Evolutionary conservation across 768 basidiomycete species (phyloP).

Genomic region (Gyrodon lividus): DNA sequence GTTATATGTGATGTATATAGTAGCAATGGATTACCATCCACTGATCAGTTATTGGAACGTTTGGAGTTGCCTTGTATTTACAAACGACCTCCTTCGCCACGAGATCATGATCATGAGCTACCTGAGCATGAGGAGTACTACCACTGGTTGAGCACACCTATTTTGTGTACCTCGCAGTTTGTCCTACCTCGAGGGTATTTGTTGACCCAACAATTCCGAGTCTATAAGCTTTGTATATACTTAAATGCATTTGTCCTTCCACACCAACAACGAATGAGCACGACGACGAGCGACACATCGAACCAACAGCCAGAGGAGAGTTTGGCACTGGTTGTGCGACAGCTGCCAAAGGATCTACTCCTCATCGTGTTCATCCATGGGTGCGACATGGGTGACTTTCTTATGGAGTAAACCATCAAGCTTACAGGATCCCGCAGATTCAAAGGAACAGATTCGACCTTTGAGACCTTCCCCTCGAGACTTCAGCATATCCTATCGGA

Average conservation of each 20-base stretch:
- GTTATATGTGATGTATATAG: neutral
- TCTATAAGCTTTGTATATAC: neutral
- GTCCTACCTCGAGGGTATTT: neutral
- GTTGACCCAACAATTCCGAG: neutral
- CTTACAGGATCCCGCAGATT: conserved; percentile 36
- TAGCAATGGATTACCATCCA: neutral
- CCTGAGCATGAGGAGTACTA: neutral
- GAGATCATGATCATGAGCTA: too few relatives aligned
- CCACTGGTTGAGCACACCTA: neutral
- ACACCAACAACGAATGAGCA: conserved; percentile 7
- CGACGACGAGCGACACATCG: neutral
- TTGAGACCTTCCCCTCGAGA: conserved; percentile 74
- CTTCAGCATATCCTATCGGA: conserved; percentile 74
- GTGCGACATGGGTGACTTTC: conserved; percentile 35
- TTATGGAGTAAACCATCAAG: neutral
- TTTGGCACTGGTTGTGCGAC: neutral
- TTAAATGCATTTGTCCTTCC: neutral
- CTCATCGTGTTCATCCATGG: conserved; percentile 81
- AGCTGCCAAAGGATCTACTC: conserved; percentile 43
- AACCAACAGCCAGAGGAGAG: conserved; percentile 6
- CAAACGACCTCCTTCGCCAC: too few relatives aligned
- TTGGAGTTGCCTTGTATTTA: too few relatives aligned
- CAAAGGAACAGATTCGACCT: conserved; percentile 68
- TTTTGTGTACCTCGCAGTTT: neutral
- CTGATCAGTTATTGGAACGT: too few relatives aligned